Evolutionary conservation across 1,284 basidiomycete species (phyloP).

Genomic region (Cystobasidium sp.): DNA sequence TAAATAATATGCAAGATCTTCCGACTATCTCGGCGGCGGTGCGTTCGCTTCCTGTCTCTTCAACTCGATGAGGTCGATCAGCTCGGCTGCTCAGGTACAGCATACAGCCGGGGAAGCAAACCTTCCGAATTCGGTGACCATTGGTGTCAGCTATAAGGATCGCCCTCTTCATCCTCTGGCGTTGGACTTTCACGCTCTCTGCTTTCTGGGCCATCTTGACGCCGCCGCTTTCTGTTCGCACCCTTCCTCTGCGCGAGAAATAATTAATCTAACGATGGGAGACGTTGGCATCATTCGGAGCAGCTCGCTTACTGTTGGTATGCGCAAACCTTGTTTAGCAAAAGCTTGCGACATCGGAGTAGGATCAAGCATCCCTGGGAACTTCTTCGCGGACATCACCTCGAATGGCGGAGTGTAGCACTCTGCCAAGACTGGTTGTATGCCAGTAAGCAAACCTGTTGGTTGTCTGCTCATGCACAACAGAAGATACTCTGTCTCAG

Average conservation of each 20-base stretch:
- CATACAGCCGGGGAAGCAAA: no score
- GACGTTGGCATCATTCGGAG: not conserved
- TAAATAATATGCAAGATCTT: not conserved
- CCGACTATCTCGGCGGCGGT: not conserved
- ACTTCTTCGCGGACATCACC: constrained; percentile 87
- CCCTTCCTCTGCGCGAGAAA: constrained; percentile 19
- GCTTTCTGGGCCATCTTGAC: constrained; percentile 15
- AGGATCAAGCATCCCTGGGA: constrained; percentile 88
- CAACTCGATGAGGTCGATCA: not conserved
- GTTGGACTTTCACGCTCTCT: constrained; percentile 3
- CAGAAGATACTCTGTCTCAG: not conserved
- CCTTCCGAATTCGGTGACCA: no score
- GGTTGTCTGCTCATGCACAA: constrained; percentile 3
- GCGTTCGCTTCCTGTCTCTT: constrained; percentile 3
- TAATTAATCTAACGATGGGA: not conserved
- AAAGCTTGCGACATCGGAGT: constrained; percentile 85
- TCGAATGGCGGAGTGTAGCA: constrained; percentile 81
- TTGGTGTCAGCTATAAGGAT: not conserved
- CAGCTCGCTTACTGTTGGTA: constrained; percentile 65
- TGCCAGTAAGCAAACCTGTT: constrained; percentile 18
- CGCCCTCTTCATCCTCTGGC: constrained; percentile 11
- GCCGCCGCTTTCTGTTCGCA: constrained; percentile 38
- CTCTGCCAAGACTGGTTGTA: constrained; percentile 19
- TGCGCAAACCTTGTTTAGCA: constrained; percentile 85
- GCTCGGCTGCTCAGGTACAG: not conserved